Evolutionary conservation across 2,329 filamentous ascomycete genomes (phyloP), one percentile per base, ranked within the genome.

Genomic region (Exophiala oligosperma): DNA sequence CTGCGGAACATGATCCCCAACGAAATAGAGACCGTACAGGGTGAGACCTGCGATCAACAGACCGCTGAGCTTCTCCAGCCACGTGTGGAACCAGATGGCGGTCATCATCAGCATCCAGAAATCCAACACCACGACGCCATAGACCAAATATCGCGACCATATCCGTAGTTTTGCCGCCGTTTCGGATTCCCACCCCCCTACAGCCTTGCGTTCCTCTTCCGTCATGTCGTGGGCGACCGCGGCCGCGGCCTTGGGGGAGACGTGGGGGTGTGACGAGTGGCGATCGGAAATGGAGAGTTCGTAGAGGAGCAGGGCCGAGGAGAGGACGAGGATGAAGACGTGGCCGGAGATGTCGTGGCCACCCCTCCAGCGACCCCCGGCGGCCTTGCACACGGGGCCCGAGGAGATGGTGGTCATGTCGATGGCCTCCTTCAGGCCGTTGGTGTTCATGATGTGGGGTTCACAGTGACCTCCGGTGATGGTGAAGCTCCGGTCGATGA

Each of bases 31-130:
- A 37, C 71, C 67, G 67, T 79, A 82, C 17, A 83, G 69, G n/a
- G 76, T 73, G 41, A 69, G 69, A 28, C 80, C 68, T 5, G 81
- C 80, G 43, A 82, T 72, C 23, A 76, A 37, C 35, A 84, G 66
- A 1, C 81, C 81, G 28, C 78, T 80, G 55, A 81, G 69, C 88
- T 97, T 99, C 78, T 99, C 94, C 68, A 95, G 87, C 92, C 93
- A 97, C 0, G 94, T 99, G 74, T 99, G 94, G 70, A 99, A 99
- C 80, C 93, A 99, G 40, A 95, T 92, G 2, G 92, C 92, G 41
- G 94, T 99, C 94, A 99, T 99, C 61, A 97, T 80, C 71, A 99
- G 75, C 94, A 99, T 99, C 91, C 94, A 97, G 78, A 87, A 84
- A 70, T 88, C 91, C 70, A 97, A 68, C 0, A 75, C 86, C 17